These are phyloP conservation scores for Fusarium pseudonygamai DNA, from an alignment of 2,329 filamentous ascomycete genomes.

Conservation along the genomic window DNA sequence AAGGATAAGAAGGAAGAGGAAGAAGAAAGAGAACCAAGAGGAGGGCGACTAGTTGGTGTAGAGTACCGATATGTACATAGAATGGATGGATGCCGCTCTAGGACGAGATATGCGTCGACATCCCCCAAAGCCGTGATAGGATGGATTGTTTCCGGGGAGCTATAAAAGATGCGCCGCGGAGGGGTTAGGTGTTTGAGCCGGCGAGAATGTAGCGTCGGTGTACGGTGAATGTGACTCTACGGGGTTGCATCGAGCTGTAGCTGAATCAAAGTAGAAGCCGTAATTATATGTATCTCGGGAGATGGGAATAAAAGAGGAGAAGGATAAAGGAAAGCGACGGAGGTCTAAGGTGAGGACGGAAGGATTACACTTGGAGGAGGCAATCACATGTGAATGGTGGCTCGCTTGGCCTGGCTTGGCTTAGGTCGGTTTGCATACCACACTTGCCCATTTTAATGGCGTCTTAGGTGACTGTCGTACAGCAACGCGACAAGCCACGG, in stretches of 20 bases:
- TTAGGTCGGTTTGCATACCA: slow-evolving; percentile 3
- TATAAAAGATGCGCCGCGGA: slow-evolving; percentile 14
- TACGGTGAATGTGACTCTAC: slow-evolving; percentile 11
- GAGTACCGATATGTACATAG: slow-evolving; percentile 11
- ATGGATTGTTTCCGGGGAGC: slow-evolving; percentile 19
- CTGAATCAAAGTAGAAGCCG: neutral
- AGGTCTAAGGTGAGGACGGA: neutral
- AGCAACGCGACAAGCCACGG: slow-evolving; percentile 25
- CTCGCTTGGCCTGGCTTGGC: slow-evolving; percentile 4
- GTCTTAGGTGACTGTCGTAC: slow-evolving; percentile 11
- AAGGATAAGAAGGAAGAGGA: neutral
- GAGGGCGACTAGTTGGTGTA: slow-evolving; percentile 9
- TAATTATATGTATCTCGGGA: neutral
- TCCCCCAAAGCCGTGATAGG: slow-evolving; percentile 23
- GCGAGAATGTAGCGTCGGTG: slow-evolving; percentile 6
- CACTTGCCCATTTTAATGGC: slow-evolving; percentile 14
- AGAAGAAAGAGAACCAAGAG: neutral
- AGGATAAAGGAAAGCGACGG: neutral
- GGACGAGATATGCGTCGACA: slow-evolving; percentile 13
- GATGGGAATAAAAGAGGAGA: neutral
- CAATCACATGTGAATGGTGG: slow-evolving; percentile 39
- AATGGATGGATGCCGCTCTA: slow-evolving; percentile 10
- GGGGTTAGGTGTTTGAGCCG: slow-evolving; percentile 6
- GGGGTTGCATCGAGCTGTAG: slow-evolving; percentile 10
- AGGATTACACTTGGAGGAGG: slow-evolving; percentile 5